phyloP scores from a whole-genome alignment of 2,329 filamentous ascomycete genomes.

The Aspergillus pseudonomiae region DNA sequence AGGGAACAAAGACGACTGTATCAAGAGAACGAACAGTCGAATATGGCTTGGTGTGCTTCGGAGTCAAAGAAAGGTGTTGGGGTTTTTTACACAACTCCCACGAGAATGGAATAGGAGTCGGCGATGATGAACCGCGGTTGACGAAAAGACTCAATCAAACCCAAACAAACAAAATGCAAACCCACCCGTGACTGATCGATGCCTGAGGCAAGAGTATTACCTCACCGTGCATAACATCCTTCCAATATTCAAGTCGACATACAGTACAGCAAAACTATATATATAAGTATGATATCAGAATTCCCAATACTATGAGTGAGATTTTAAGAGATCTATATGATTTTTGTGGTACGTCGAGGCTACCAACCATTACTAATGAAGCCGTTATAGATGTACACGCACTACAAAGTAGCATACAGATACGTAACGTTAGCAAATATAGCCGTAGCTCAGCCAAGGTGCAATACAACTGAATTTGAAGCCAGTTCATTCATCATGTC shows the following conservation, averaged over 20 bases:
- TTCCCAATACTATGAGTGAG: background rate
- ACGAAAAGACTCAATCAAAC: background rate
- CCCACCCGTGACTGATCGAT: background rate
- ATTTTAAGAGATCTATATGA: background rate
- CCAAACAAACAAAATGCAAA: background rate
- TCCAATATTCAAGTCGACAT: no score
- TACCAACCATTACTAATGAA: background rate
- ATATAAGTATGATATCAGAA: background rate
- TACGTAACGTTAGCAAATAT: background rate
- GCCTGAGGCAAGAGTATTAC: background rate
- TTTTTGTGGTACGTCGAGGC: background rate
- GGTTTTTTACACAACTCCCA: background rate
- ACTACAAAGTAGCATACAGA: background rate
- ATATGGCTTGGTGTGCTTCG: background rate
- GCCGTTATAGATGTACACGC: background rate
- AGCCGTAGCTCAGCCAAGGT: background rate
- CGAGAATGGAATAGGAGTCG: background rate
- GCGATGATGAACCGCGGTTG: background rate
- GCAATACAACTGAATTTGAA: background rate
- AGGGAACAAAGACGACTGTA: background rate
- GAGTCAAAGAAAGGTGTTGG: background rate
- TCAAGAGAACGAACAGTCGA: background rate
- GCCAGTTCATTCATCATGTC: conserved; percentile 10
- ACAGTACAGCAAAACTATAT: no score
- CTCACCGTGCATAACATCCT: no score